These are phyloP conservation scores for Chlamydomonas schloesseri DNA, from an alignment of 139 green algal genomes.

Conservation along the genomic window DNA sequence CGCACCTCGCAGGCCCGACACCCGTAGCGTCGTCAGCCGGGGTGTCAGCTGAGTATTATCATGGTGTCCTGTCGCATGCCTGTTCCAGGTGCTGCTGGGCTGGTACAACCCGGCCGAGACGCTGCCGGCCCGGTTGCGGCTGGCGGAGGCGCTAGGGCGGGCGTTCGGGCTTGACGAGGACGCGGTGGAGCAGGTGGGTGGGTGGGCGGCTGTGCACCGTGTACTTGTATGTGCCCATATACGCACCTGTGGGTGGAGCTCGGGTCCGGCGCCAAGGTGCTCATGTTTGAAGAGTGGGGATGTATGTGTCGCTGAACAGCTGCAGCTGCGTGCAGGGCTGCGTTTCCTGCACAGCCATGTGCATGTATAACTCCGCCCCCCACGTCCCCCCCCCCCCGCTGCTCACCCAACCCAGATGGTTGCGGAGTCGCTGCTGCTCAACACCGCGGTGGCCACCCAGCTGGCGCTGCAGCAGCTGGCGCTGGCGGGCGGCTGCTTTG, in stretches of 20 bases:
- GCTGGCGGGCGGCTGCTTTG: background rate
- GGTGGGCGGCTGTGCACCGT: too few relatives aligned
- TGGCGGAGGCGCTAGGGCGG: conserved; percentile 19
- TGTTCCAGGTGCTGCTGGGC: background rate
- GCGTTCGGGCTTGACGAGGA: conserved; percentile 39
- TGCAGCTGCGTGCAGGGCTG: background rate
- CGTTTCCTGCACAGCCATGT: background rate
- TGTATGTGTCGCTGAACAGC: too few relatives aligned
- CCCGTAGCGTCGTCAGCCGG: too few relatives aligned
- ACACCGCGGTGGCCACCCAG: conserved; percentile 16
- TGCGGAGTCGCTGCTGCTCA: conserved; percentile 18
- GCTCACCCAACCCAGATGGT: conserved; percentile 29
- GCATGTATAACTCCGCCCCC: too few relatives aligned
- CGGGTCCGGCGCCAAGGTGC: too few relatives aligned
- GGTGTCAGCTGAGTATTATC: background rate
- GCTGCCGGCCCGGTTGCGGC: background rate
- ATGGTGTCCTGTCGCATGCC: background rate
- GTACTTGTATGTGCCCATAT: too few relatives aligned
- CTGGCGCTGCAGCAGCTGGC: conserved; percentile 30
- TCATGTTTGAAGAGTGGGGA: too few relatives aligned
- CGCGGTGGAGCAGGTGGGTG: conserved; percentile 32
- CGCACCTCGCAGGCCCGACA: too few relatives aligned
- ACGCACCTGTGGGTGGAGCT: too few relatives aligned
- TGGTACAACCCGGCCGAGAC: conserved; percentile 19
- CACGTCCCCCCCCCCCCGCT: too few relatives aligned